Base-by-base conservation (phyloP, 2,329 filamentous ascomycete species). In the Neoarthrinium moseri region DNA sequence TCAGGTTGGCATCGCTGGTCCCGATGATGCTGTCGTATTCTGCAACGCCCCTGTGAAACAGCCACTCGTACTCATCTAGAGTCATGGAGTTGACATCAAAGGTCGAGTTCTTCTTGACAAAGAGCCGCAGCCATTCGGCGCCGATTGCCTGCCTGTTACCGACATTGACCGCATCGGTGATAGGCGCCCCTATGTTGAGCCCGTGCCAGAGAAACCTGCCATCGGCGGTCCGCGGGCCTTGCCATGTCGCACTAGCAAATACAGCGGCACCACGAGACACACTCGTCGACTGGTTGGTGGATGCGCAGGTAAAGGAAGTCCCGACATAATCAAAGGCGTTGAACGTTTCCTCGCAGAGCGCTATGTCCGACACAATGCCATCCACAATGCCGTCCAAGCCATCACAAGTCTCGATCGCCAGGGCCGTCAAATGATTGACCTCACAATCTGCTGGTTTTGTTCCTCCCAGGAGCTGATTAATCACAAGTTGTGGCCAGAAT, bases 401-500 rank as follows among this genome's bases (percentile, higher is more conserved):
- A 34, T 43, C 40, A 10, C 40, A 43, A 8, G 11, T 13, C 13
- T 7, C 17, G 13, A 43, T 23, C 7, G 40, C 40, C 5, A 13
- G 15, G 11, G 27, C 20, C 20, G 17, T n/a, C 13, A 43, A 21
- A 2, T 15, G 11, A 26, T 43, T 22, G 3, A 43, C n/a, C 27
- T 43, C 40, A 29, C 29, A 43, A n/a, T 11, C 1, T 3, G 27
- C 15, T 5, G 38, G 38, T n/a, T 15, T 20, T 13, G 17, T 7
- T 38, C 35, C 35, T 15, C 33, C 21, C 13, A n/a, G n/a, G n/a
- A n/a, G n/a, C n/a, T n/a, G 11, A 6, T 20, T n/a, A 26, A 44
- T 44, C 21, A 36, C 20, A 6, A 34, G n/a, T 17, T 44, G 30
- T 3, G 42, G 32, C 42, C 42, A 44, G 10, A 36, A 29, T 13